phyloP scores from a whole-genome alignment of 2,329 filamentous ascomycete genomes.

The Sclerotinia borealis region DNA sequence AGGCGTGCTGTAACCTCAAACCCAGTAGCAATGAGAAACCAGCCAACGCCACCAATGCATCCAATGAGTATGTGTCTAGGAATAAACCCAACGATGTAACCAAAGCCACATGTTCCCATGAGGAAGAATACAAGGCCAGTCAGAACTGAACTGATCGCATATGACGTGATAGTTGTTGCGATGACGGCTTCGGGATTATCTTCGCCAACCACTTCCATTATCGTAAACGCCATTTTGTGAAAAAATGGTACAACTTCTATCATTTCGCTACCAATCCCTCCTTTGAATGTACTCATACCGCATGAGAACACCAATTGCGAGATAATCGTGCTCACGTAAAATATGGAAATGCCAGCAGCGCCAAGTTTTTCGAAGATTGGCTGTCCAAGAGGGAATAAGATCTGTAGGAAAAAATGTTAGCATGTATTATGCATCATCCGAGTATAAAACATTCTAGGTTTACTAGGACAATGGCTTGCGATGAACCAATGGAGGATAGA shows the following conservation, averaged over 20 bases:
- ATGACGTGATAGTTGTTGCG: constrained; percentile 89
- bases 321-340: constrained; percentile 96
- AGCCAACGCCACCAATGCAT: constrained; percentile 94
- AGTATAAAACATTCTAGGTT: not conserved
- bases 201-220: constrained; percentile 70
- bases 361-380: constrained; percentile 80
- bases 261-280: constrained; percentile 91
- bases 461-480: not conserved
- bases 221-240: constrained; percentile 93
- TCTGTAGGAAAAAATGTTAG: constrained; percentile 49
- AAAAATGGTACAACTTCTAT: constrained; percentile 99
- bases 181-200: constrained; percentile 80
- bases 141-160: constrained; percentile 81
- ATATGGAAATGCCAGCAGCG: constrained; percentile 93
- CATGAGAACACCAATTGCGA: constrained; percentile 85
- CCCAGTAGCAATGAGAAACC: constrained; percentile 86
- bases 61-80: constrained; percentile 93
- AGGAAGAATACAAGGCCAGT: constrained; percentile 88
- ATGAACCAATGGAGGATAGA: not conserved
- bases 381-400: constrained; percentile 85
- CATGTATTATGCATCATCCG: constrained; percentile 38
- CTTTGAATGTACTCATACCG: constrained; percentile 79
- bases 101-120: constrained; percentile 81
- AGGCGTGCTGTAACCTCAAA: constrained; percentile 89
- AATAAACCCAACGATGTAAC: constrained; percentile 93